phyloP scores from a whole-genome alignment of 73 alveolate genomes.

The Strombidium stylifer region DNA sequence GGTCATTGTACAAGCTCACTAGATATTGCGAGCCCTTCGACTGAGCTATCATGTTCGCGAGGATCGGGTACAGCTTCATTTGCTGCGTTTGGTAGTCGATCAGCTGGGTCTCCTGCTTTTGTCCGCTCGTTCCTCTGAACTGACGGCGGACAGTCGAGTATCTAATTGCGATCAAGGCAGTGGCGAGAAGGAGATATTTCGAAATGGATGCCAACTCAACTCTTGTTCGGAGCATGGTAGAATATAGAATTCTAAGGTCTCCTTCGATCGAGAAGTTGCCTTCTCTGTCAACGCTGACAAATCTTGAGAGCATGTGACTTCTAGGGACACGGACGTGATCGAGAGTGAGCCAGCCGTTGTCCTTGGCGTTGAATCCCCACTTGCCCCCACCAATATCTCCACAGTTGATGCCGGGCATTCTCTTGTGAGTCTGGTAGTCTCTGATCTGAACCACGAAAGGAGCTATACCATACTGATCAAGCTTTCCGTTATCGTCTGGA shows the following conservation, averaged over 20 bases:
- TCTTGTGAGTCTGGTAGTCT: conserved; percentile 56
- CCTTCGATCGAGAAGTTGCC: conserved; percentile 66
- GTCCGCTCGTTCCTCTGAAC: conserved; percentile 53
- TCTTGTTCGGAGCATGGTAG: conserved; percentile 73
- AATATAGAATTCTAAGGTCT: conserved; percentile 70
- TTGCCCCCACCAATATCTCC: conserved; percentile 96
- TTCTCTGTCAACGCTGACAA: conserved; percentile 60
- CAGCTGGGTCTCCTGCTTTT: conserved; percentile 45
- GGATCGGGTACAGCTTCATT: conserved; percentile 55
- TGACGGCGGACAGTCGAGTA: conserved; percentile 69
- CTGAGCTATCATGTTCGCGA: conserved; percentile 61
- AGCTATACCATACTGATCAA: conserved; percentile 76
- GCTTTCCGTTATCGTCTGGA: no score
- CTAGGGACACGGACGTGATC: conserved; percentile 82
- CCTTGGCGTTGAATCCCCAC: conserved; percentile 78
- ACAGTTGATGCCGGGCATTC: conserved; percentile 67
- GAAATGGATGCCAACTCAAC: conserved; percentile 52
- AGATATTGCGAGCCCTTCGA: not conserved
- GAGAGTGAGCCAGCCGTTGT: conserved; percentile 84
- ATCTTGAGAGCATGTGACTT: conserved; percentile 76
- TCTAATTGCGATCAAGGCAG: conserved; percentile 61
- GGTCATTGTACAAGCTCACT: not conserved
- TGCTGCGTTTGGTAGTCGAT: conserved; percentile 80
- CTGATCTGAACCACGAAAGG: conserved; percentile 75
- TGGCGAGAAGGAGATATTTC: conserved; percentile 39